Evolutionary conservation across 805 yeast genomes (phyloP), one percentile per base, ranked within the genome.

Genomic region (Schwanniomyces vanrijiae): DNA sequence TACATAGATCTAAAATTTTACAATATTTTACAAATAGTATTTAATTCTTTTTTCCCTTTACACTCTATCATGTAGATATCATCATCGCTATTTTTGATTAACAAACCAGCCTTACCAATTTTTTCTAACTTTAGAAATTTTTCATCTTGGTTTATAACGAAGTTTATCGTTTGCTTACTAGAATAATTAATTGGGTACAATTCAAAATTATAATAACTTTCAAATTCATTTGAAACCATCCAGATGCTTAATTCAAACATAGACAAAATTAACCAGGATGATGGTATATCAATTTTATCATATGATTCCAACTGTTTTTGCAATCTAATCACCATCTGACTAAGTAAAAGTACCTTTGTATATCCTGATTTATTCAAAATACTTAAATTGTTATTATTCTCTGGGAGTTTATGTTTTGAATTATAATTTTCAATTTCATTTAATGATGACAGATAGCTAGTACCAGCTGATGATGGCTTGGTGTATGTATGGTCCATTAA

Each of bases 21-120:
- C 40, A 62, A 63, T 6, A 56, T 44, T 11, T 56, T 62, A 37
- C 51, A 59, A 20, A 69, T 56, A 20, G 56, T 55, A 46, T 59
- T 64, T 43, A 71, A 64, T 51, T 72, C 76, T 47, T 62, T 69
- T 49, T 65, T 71, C 2, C 78, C 78, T 54, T 66, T 69, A 52
- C 76, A 73, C 49, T 73, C 78, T 44, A 73, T 62, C 77, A 73
- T 71, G 56, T 49, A 73, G 35, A 66, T 59, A 8, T 65, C 67
- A 37, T 55, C 53, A 7, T 61, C 60, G n/a, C 55, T 49, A 1
- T 54, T 66, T 45, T 61, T 65, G 38, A 73, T 60, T 51, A 72
- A 61, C 48, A 73, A 55, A 8, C 74, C 78, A 6, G 78, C 78
- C 45, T 68, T 73, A 9, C 78, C 78, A 25, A 73, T 71, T 43